Base-by-base conservation (phyloP, 345 rosid genomes). In the Garcia nutans region DNA sequence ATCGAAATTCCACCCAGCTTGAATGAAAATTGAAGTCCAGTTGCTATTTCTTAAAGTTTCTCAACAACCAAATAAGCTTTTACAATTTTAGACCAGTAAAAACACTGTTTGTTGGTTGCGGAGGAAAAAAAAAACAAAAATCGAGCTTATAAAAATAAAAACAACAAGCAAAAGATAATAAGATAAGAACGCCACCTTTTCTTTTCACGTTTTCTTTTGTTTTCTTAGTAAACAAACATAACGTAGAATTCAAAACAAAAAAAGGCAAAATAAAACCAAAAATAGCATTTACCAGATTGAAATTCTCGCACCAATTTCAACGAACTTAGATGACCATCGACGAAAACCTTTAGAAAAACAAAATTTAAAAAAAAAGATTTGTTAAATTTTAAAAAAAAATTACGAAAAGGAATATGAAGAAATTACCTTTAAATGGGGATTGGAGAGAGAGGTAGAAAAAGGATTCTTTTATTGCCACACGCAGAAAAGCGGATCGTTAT, bases 241-340 rank as follows among this genome's bases (percentile, higher is more conserved):
- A 26, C 28, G 26, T 11, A 74, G 65, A 42, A 74, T 42, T 67
- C 11, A 9, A 75, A 50, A 9, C 7, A 42, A 52, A 7, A 52
- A 7, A n/a, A 28, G 1, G 41, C 41, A 37, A 17, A 3, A 22
- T 1, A 4, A 54, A 16, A 3, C 28, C 3, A 26, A 3, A 8
- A 59, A 22, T 3, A 23, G 52, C 41, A 45, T 77, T 37, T 66
- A 81, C 88, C 83, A 64, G 58, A 77, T 65, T 37, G 22, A 57
- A 78, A 71, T 78, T 54, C 57, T 52, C 68, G 45, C 23, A 45
- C 0, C 33, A 15, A 50, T 41, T 33, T 62, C 55, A 44, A 24
- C 56, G 72, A 71, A 62, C 58, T 81, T 90, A 92, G 89, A 90
- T 87, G 91, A 92, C 78, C 93, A 88, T 86, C 89, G 85, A 86